Percentiles rank a stretch among this genome's conserved stretches.
phyloP scores from a whole-genome alignment of 352 stramenopile species.

The Pythium brassicae region DNA sequence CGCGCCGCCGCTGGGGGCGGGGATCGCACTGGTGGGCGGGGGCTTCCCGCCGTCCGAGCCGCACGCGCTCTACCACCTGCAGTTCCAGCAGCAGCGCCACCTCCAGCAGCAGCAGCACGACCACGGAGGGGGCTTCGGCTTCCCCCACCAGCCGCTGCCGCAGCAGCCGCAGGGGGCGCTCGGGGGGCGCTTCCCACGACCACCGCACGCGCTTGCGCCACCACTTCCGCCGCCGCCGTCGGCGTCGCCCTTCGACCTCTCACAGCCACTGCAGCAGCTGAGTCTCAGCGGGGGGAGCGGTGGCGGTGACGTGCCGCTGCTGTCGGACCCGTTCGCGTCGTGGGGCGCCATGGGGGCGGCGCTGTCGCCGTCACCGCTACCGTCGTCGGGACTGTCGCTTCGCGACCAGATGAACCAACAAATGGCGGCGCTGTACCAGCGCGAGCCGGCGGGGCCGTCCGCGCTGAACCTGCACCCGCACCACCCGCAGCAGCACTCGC shows the following conservation, averaged over 20 bases:
- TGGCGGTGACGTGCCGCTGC: not conserved
- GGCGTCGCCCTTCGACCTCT: constrained; percentile 30
- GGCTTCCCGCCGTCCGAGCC: not conserved
- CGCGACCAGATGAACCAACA: constrained; percentile 78
- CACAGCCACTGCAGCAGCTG: constrained; percentile 39
- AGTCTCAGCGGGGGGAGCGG: constrained; percentile 9
- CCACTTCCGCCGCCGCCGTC: not conserved
- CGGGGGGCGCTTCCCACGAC: constrained; percentile 9
- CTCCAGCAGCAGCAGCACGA: constrained; percentile 19
- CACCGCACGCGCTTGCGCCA: constrained; percentile 3
- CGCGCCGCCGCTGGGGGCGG: no score
- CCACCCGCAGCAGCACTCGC: constrained; percentile 24
- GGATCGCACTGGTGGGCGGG: not conserved
- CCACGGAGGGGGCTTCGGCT: constrained; percentile 19
- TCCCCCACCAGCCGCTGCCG: constrained; percentile 15
- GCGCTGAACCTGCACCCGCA: constrained; percentile 10
- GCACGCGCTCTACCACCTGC: constrained; percentile 32
- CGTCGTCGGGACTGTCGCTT: constrained; percentile 16
- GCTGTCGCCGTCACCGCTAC: constrained; percentile 6
- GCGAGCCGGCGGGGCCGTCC: constrained; percentile 4
- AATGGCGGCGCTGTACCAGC: constrained; percentile 69
- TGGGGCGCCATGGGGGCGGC: constrained; percentile 4
- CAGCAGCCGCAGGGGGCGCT: constrained; percentile 1
- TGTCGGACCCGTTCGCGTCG: constrained; percentile 9
- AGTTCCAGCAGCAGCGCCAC: constrained; percentile 41